phyloP scores from a whole-genome alignment of 1,284 basidiomycete species.

The Malassezia equina region DNA sequence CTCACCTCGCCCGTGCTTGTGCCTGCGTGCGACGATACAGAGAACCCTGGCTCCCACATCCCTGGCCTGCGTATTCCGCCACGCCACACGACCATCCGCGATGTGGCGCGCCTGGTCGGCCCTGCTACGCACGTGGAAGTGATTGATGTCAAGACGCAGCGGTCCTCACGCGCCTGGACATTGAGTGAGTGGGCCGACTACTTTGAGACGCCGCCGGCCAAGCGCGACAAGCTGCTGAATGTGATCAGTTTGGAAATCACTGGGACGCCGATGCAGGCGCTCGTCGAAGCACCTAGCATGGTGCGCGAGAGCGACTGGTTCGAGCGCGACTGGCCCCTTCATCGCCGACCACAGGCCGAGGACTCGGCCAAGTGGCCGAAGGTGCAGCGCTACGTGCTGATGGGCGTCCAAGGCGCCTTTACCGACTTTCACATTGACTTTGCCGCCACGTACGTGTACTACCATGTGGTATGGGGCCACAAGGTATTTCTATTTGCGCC shows the following conservation, averaged over 20 bases:
- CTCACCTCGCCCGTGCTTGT: slow-evolving; percentile 25
- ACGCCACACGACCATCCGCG: slow-evolving; percentile 59
- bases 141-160: slow-evolving; percentile 48
- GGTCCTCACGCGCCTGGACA: slow-evolving; percentile 58
- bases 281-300: slow-evolving; percentile 64
- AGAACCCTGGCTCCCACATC: slow-evolving; percentile 18
- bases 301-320: slow-evolving; percentile 85
- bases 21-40: slow-evolving; percentile 8
- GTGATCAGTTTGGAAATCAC: slow-evolving; percentile 80
- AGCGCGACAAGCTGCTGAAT: slow-evolving; percentile 63
- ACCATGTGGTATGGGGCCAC: slow-evolving; percentile 35
- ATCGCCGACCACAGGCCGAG: slow-evolving; percentile 25
- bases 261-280: slow-evolving; percentile 62
- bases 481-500: slow-evolving; percentile 85
- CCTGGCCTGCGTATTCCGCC: slow-evolving; percentile 66
- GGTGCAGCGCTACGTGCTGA: slow-evolving; percentile 89
- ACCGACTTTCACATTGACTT: slow-evolving; percentile 52
- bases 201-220: slow-evolving; percentile 57
- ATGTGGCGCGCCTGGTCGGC: slow-evolving; percentile 67
- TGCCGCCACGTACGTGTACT: slow-evolving; percentile 26
- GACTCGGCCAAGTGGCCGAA: slow-evolving; percentile 61
- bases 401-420: slow-evolving; percentile 69
- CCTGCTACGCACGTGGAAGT: slow-evolving; percentile 33
- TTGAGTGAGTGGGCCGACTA: slow-evolving; percentile 83
- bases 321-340: slow-evolving; percentile 75